These are phyloP conservation scores for Amanita subjunquillea DNA, from an alignment of 768 basidiomycete species.

Conservation along the genomic window DNA sequence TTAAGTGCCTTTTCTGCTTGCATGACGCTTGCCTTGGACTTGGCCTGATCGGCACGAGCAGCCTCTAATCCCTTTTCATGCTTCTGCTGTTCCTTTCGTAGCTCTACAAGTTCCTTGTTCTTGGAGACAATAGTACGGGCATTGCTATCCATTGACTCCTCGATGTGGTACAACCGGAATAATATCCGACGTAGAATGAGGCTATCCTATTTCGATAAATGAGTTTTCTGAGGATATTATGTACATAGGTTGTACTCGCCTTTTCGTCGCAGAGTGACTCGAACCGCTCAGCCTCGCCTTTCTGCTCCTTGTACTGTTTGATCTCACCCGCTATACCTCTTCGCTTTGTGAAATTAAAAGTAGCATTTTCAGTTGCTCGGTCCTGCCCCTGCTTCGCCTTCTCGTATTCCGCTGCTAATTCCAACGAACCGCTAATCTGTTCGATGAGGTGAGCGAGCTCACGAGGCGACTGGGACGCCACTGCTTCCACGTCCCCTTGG, in stretches of 20 bases:
- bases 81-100: slow-evolving; percentile 58
- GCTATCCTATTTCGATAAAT: slow-evolving; percentile 46
- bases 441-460: slow-evolving; percentile 89
- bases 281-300: slow-evolving; percentile 84
- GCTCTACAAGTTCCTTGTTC: slow-evolving; percentile 58
- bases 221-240: not conserved
- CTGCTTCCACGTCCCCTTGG: slow-evolving; percentile 97
- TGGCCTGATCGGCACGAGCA: slow-evolving; percentile 74
- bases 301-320: slow-evolving; percentile 96
- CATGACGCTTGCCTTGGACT: slow-evolving; percentile 60
- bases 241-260: slow-evolving; percentile 30
- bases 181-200: slow-evolving; percentile 74
- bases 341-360: slow-evolving; percentile 90
- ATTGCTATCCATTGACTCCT: slow-evolving; percentile 69
- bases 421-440: slow-evolving; percentile 90
- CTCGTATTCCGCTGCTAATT: slow-evolving; percentile 83
- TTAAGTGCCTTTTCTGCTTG: slow-evolving; percentile 85
- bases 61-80: slow-evolving; percentile 65
- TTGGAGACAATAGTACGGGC: slow-evolving; percentile 59
- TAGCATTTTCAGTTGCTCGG: slow-evolving; percentile 87
- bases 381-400: slow-evolving; percentile 81
- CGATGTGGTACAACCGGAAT: slow-evolving; percentile 86
- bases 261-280: slow-evolving; percentile 65
- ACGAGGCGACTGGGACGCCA: slow-evolving; percentile 88
- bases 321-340: slow-evolving; percentile 92